Conservation (phyloP, 257 asterid species). For the Salvia rosmarinus region DNA sequence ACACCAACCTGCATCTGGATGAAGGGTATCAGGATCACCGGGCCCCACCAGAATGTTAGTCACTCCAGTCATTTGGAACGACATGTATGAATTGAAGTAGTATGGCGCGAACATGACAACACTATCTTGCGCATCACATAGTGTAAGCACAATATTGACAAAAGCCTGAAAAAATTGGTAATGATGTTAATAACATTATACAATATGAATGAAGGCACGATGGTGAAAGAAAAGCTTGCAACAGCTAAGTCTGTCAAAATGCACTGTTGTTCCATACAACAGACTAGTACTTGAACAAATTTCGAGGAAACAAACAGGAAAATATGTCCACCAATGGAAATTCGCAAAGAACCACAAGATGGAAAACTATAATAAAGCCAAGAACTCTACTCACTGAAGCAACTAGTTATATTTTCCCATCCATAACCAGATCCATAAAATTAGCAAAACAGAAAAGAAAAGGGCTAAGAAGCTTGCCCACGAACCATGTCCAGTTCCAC, state of each 20-base stretch:
- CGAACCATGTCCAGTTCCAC: constrained; percentile 7
- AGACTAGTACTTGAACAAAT: background rate
- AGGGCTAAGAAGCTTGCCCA: constrained; percentile 4
- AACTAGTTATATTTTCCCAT: background rate
- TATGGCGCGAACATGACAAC: constrained; percentile 96
- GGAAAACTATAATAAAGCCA: too few relatives aligned
- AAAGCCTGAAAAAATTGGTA: constrained; percentile 68
- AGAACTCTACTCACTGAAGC: too few relatives aligned
- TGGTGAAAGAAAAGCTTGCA: background rate
- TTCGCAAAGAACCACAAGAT: too few relatives aligned
- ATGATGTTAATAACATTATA: background rate
- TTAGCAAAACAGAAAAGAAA: background rate
- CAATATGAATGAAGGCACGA: background rate
- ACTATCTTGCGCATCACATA: constrained; percentile 92
- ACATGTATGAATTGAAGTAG: constrained; percentile 96
- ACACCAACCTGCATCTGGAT: constrained; percentile 90
- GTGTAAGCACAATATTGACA: constrained; percentile 80
- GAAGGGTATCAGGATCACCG: constrained; percentile 76
- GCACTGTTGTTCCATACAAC: background rate
- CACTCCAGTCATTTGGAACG: constrained; percentile 98
- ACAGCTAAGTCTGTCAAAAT: background rate
- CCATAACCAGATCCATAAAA: background rate
- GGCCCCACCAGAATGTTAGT: constrained; percentile 93
- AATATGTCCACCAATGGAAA: too few relatives aligned
- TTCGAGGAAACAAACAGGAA: background rate